Evolutionary conservation across 306 rosid genomes (phyloP).

Genomic region (Cucurbita pepo): DNA sequence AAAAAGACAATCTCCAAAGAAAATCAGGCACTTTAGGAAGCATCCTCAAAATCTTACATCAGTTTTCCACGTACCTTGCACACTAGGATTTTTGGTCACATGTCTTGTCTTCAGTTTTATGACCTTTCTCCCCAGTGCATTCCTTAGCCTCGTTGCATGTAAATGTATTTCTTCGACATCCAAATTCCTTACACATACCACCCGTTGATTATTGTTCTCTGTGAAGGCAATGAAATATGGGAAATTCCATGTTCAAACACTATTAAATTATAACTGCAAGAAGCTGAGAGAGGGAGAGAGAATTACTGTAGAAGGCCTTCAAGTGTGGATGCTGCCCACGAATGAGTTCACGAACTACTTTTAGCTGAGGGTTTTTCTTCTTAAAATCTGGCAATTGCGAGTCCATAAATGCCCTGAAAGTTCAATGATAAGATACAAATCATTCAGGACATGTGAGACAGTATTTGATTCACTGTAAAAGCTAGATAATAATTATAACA

Average conservation of each 20-base stretch:
- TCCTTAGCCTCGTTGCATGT: slow-evolving; percentile 62
- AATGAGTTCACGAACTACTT: slow-evolving; percentile 68
- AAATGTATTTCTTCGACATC: slow-evolving; percentile 55
- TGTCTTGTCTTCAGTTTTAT: slow-evolving; percentile 79
- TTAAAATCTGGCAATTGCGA: slow-evolving; percentile 47
- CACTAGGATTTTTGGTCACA: slow-evolving; percentile 68
- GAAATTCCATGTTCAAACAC: neutral
- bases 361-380: slow-evolving; percentile 74
- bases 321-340: slow-evolving; percentile 93
- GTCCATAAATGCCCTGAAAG: slow-evolving; percentile 76
- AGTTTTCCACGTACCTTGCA: slow-evolving; percentile 96
- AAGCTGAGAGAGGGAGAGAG: neutral
- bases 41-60: slow-evolving; percentile 30
- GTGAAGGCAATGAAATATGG: slow-evolving; percentile 4
- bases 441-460: neutral
- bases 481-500: neutral
- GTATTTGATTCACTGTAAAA: neutral
- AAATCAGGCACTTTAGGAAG: neutral
- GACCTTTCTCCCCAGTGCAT: slow-evolving; percentile 82
- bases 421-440: neutral
- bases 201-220: slow-evolving; percentile 62
- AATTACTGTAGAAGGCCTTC: slow-evolving; percentile 65
- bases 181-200: slow-evolving; percentile 77
- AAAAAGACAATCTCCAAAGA: neutral
- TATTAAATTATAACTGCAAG: neutral